These are phyloP conservation scores for Trichoderma sp. DNA, from an alignment of 2,329 filamentous ascomycete genomes.

Conservation along the genomic window DNA sequence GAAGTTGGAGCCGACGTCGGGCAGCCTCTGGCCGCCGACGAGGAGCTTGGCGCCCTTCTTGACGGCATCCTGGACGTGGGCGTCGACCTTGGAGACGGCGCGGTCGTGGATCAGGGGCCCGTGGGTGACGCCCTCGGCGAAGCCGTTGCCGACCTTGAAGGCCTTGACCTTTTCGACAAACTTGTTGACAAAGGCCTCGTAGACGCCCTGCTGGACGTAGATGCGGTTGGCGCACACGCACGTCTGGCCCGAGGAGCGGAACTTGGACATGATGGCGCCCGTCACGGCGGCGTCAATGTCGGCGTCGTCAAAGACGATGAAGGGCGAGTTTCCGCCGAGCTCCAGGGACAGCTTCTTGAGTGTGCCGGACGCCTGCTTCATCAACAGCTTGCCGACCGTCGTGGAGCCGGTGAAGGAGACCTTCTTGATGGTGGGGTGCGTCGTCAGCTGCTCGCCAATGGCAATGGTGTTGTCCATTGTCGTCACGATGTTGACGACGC, in stretches of 20 bases:
- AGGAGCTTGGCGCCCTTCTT: conserved; percentile 75
- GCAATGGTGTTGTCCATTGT: conserved; percentile 74
- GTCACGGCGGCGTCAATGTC: conserved; percentile 82
- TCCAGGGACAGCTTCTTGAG: conserved; percentile 86
- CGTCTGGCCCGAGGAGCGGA: conserved; percentile 92
- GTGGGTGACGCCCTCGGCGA: conserved; percentile 70
- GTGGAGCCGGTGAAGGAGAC: conserved; percentile 91
- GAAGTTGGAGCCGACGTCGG: conserved; percentile 80
- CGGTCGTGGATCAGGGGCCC: conserved; percentile 84
- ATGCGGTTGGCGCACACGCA: conserved; percentile 89
- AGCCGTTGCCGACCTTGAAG: conserved; percentile 78
- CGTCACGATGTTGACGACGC: conserved; percentile 88
- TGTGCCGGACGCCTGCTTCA: conserved; percentile 84
- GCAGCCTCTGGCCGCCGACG: conserved; percentile 72
- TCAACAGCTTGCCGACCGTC: conserved; percentile 70
- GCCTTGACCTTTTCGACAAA: conserved; percentile 71
- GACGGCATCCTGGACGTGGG: conserved; percentile 78
- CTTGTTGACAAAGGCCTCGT: conserved; percentile 70
- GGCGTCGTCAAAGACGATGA: conserved; percentile 96
- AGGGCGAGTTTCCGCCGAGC: conserved; percentile 91
- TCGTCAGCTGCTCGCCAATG: conserved; percentile 76
- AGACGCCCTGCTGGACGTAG: conserved; percentile 76
- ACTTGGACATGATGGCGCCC: conserved; percentile 84
- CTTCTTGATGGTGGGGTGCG: conserved; percentile 77
- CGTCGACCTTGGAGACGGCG: conserved; percentile 76